Conservation (phyloP, 106 monocot species). For the Dendrobium officinale region DNA sequence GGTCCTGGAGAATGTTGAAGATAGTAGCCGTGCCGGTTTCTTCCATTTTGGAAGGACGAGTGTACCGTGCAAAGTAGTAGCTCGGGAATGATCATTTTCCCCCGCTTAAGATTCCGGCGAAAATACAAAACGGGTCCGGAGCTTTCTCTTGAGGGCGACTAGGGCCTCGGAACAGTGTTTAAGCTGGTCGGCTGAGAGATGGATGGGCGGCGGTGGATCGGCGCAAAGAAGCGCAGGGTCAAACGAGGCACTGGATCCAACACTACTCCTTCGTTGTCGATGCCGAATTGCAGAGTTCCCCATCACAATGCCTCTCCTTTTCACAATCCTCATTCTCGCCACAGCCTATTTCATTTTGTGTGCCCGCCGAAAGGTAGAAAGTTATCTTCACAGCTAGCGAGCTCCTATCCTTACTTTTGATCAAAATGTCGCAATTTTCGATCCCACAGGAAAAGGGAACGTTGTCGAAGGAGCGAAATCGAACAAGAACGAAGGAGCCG, state of each 20-base stretch:
- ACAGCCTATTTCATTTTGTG: too few species aligned
- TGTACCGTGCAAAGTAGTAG: background rate
- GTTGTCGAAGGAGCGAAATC: too few species aligned
- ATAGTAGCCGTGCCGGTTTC: background rate
- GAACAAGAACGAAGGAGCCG: too few species aligned
- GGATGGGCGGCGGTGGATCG: slow-evolving; percentile 32
- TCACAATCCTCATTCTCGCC: too few species aligned
- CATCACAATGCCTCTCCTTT: background rate
- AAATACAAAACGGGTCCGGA: slow-evolving; percentile 5
- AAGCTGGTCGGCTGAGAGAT: slow-evolving; percentile 38
- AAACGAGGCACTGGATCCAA: background rate
- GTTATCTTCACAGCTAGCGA: too few species aligned
- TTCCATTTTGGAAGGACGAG: background rate
- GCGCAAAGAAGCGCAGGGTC: slow-evolving; percentile 15
- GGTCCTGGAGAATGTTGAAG: background rate
- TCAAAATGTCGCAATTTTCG: too few species aligned
- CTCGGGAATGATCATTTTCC: too few species aligned
- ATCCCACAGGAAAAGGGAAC: too few species aligned
- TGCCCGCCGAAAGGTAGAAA: too few species aligned
- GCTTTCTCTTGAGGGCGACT: slow-evolving; percentile 24
- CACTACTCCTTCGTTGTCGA: background rate
- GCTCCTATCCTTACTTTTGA: too few species aligned
- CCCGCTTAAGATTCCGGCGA: too few species aligned
- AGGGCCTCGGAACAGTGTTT: slow-evolving; percentile 38
- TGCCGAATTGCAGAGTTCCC: slow-evolving; percentile 3